phyloP scores from a whole-genome alignment of 2,329 filamentous ascomycete species.

The Colletotrichum musae region DNA sequence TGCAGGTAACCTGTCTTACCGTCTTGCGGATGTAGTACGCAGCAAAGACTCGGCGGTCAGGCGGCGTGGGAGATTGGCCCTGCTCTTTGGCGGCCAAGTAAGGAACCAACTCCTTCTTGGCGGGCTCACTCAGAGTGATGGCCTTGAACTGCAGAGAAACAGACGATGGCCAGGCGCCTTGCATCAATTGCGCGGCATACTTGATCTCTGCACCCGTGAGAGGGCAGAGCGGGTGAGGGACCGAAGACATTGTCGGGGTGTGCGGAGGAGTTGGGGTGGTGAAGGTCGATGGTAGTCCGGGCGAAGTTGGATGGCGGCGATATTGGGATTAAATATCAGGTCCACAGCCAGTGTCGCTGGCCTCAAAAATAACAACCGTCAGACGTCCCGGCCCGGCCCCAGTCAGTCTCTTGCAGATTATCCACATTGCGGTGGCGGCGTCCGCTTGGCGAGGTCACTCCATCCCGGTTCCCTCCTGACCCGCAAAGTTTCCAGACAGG shows the following conservation, averaged over 20 bases:
- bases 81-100: constrained; percentile 65
- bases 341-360: constrained; percentile 12
- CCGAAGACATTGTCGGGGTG: constrained; percentile 14
- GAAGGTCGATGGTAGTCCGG: neutral
- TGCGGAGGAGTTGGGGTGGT: neutral
- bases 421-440: constrained; percentile 25
- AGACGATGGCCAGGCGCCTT: constrained; percentile 66
- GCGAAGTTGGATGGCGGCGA: constrained; percentile 9
- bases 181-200: constrained; percentile 64
- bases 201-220: constrained; percentile 71
- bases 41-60: constrained; percentile 66
- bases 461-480: constrained; percentile 17
- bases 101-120: constrained; percentile 65
- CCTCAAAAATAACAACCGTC: constrained; percentile 28
- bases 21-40: constrained; percentile 74
- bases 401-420: constrained; percentile 26
- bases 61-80: constrained; percentile 50
- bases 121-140: constrained; percentile 72
- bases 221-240: constrained; percentile 70
- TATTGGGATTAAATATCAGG: constrained; percentile 15
- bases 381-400: constrained; percentile 21
- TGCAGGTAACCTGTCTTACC: constrained; percentile 53
- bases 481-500: constrained; percentile 22
- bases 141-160: constrained; percentile 74
- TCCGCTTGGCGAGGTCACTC: constrained; percentile 13